Evolutionary conservation across 2,329 filamentous ascomycete genomes (phyloP).

Genomic region (Trichophyton simii): DNA sequence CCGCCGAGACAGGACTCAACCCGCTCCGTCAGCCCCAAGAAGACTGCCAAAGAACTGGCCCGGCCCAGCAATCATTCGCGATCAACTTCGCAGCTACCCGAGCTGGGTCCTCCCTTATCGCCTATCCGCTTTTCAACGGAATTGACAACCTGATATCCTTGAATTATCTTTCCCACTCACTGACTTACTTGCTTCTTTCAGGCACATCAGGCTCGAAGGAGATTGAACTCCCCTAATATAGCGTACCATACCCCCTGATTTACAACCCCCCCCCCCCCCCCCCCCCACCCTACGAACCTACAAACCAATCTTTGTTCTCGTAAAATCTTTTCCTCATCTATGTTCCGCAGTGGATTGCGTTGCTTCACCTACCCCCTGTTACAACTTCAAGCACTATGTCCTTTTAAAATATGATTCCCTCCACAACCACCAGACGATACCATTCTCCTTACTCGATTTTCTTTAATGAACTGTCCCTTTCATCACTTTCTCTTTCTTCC

Average conservation of each 20-base stretch:
- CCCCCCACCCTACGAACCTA: too few relatives aligned
- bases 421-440: not conserved
- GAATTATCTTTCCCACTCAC: not conserved
- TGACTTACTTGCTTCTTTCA: not conserved
- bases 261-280: too few relatives aligned
- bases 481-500: not conserved
- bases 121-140: slow-evolving; percentile 33
- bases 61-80: slow-evolving; percentile 19
- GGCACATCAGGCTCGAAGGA: not conserved
- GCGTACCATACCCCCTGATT: not conserved
- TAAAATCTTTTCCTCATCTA: not conserved
- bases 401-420: not conserved
- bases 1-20: slow-evolving; percentile 17
- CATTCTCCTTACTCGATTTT: not conserved
- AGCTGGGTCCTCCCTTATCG: slow-evolving; percentile 36
- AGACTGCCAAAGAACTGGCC: slow-evolving; percentile 9
- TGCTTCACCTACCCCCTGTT: not conserved
- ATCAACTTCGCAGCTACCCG: slow-evolving; percentile 34
- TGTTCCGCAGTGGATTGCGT: not conserved
- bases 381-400: not conserved
- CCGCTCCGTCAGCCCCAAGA: slow-evolving; percentile 15
- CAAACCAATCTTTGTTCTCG: not conserved
- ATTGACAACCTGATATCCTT: not conserved
- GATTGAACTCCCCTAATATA: not conserved
- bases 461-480: not conserved